A percentile compares a stretch with the other conserved stretches of the same genome.
Conservation (phyloP, 1,284 basidiomycete genomes). For the Tylopilus orsonianus region DNA sequence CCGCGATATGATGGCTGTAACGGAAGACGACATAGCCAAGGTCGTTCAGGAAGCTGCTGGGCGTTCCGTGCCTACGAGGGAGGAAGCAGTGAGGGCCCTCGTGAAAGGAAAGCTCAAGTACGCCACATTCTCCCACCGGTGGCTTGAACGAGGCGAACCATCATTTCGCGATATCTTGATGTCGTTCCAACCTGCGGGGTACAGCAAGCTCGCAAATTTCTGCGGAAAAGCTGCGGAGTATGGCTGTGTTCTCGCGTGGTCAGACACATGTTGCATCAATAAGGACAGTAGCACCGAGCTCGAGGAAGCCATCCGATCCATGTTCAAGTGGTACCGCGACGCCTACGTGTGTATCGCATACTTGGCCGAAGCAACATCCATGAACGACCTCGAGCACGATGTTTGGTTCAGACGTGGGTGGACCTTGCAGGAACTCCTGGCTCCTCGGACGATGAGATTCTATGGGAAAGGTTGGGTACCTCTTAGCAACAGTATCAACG, state of each 20-base stretch:
- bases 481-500: slow-evolving; percentile 24
- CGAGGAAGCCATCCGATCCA: slow-evolving; percentile 34
- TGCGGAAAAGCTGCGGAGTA: slow-evolving; percentile 30
- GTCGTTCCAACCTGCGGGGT: slow-evolving; percentile 32
- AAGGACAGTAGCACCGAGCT: slow-evolving; percentile 32
- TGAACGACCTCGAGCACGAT: slow-evolving; percentile 28
- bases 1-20: slow-evolving; percentile 24
- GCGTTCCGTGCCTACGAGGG: slow-evolving; percentile 41
- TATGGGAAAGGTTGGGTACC: slow-evolving; percentile 29
- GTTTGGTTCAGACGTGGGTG: slow-evolving; percentile 37
- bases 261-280: slow-evolving; percentile 33
- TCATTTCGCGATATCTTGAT: slow-evolving; percentile 50
- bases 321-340: slow-evolving; percentile 35
- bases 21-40: slow-evolving; percentile 27
- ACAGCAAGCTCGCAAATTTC: slow-evolving; percentile 28
- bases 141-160: slow-evolving; percentile 63
- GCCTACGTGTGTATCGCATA: slow-evolving; percentile 34
- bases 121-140: slow-evolving; percentile 55
- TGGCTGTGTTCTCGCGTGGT: slow-evolving; percentile 32
- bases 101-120: slow-evolving; percentile 53
- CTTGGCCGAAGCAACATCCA: slow-evolving; percentile 30
- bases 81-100: slow-evolving; percentile 28
- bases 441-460: slow-evolving; percentile 32
- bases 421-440: slow-evolving; percentile 32
- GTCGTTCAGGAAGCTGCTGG: slow-evolving; percentile 36